Percentiles rank a stretch among this genome's conserved stretches.
Conservation (phyloP, 352 stramenopile genomes). For the Phytophthora colocasiae region DNA sequence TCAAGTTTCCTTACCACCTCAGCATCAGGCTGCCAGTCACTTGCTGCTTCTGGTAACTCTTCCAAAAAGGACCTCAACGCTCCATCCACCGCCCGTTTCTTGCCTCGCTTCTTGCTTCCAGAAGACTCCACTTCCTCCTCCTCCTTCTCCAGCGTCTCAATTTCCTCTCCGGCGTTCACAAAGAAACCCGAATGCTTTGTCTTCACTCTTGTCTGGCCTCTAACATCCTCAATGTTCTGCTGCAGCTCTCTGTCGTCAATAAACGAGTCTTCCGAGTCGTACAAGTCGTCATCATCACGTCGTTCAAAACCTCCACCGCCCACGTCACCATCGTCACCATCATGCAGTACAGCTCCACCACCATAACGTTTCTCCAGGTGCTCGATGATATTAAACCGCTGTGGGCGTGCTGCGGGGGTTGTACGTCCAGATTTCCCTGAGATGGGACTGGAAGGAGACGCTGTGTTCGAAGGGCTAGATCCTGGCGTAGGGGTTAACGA, state of each 20-base stretch:
- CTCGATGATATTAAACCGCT: constrained; percentile 90
- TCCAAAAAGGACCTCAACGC: constrained; percentile 72
- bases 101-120: constrained; percentile 27
- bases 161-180: constrained; percentile 86
- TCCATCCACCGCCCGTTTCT: constrained; percentile 58
- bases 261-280: constrained; percentile 91
- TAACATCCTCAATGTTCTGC: constrained; percentile 85
- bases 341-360: constrained; percentile 66
- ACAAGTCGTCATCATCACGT: constrained; percentile 84
- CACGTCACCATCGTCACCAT: constrained; percentile 27
- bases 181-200: constrained; percentile 91
- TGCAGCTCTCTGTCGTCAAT: constrained; percentile 87
- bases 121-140: constrained; percentile 10
- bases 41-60: constrained; percentile 67
- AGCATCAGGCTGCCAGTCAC: constrained; percentile 69
- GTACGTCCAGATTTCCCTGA: not conserved
- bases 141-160: constrained; percentile 73
- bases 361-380: constrained; percentile 88
- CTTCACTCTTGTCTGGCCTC: constrained; percentile 72
- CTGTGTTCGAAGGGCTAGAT: not conserved
- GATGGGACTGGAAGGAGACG: not conserved
- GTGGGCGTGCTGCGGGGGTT: constrained; percentile 8
- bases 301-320: constrained; percentile 40
- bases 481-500: not conserved
- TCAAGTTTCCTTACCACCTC: constrained; percentile 66